Conservation (phyloP, 345 rosid species). For the Gossypium arboreum region DNA sequence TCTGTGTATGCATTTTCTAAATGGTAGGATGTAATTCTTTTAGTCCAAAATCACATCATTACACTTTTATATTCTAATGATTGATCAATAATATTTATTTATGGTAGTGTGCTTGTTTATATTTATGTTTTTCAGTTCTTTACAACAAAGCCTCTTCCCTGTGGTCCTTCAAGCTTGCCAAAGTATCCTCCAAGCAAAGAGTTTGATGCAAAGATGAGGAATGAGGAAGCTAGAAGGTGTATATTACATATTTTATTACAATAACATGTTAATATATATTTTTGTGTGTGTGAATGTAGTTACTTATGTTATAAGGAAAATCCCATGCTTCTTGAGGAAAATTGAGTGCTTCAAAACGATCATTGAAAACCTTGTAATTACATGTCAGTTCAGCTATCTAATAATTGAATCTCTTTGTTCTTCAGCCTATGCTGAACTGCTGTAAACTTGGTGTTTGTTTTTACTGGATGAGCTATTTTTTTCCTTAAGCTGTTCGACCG, state of each 20-base stretch:
- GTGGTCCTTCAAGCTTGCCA: constrained; percentile 93
- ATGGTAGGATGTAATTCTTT: not conserved
- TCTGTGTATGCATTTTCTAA: not conserved
- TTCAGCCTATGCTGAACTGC: not conserved
- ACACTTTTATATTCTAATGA: not conserved
- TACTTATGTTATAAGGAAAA: not conserved
- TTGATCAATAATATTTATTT: not conserved
- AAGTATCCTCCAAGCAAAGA: constrained; percentile 98
- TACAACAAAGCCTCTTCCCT: constrained; percentile 69
- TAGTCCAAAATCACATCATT: not conserved
- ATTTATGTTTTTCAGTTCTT: constrained; percentile 62
- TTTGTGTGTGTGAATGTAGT: not conserved
- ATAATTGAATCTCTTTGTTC: not conserved
- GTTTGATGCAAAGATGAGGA: constrained; percentile 90
- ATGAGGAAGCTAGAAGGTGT: constrained; percentile 94
- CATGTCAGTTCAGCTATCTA: not conserved
- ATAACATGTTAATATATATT: not conserved
- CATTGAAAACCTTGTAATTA: not conserved
- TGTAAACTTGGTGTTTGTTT: not conserved
- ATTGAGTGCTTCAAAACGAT: not conserved
- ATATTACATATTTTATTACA: constrained; percentile 8
- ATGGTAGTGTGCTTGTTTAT: constrained; percentile 14
- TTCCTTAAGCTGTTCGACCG: not conserved
- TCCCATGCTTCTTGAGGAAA: not conserved
- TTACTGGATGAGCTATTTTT: not conserved